These are phyloP conservation scores for Medicago lupulina DNA, from an alignment of 306 rosid species.

Conservation along the genomic window DNA sequence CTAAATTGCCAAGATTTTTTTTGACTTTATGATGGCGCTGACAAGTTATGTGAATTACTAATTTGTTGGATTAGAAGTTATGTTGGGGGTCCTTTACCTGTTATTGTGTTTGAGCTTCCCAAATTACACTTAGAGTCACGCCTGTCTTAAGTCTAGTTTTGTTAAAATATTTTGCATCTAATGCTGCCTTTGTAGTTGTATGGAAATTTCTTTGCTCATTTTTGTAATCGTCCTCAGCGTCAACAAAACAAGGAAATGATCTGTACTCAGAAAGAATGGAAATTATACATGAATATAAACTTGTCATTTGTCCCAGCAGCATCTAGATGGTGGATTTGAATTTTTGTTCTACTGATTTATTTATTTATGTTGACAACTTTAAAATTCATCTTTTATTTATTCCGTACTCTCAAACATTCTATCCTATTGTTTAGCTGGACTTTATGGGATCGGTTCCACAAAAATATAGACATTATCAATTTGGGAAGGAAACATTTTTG, in stretches of 20 bases:
- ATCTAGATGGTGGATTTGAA: slow-evolving; percentile 11
- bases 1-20: slow-evolving; percentile 38
- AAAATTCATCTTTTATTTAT: not conserved
- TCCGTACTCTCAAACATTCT: not conserved
- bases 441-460: not conserved
- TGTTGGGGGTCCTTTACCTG: slow-evolving; percentile 27
- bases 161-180: slow-evolving; percentile 20
- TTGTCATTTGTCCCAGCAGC: slow-evolving; percentile 14
- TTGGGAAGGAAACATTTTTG: too few species aligned
- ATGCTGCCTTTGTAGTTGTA: slow-evolving; percentile 28
- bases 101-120: slow-evolving; percentile 44
- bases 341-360: slow-evolving; percentile 14
- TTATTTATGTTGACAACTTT: slow-evolving; percentile 30
- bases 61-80: slow-evolving; percentile 38
- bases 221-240: slow-evolving; percentile 12
- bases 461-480: not conserved
- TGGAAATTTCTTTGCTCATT: slow-evolving; percentile 22
- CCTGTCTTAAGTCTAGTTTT: slow-evolving; percentile 34
- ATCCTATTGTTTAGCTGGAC: not conserved
- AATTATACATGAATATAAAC: not conserved
- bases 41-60: slow-evolving; percentile 42
- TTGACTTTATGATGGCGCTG: slow-evolving; percentile 44
- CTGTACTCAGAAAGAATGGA: slow-evolving; percentile 32
- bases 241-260: slow-evolving; percentile 25
- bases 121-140: slow-evolving; percentile 24